A percentile compares a stretch with the other conserved stretches of the same genome.
Conservation (phyloP, 116 monocot species). For the Posidonia oceanica region DNA sequence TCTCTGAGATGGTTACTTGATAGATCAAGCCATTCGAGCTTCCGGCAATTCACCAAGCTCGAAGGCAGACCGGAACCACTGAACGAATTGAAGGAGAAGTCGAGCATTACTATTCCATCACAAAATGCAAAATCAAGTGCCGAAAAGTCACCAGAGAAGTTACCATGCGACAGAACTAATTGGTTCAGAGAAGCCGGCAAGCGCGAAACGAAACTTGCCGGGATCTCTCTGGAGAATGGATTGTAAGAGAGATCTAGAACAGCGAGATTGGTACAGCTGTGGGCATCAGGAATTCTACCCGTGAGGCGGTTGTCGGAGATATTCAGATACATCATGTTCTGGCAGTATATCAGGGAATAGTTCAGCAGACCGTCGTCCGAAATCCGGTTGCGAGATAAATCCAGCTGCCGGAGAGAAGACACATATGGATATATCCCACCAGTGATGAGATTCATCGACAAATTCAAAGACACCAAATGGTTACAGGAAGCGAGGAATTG, state of each 20-base stretch:
- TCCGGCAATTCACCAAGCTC: conserved; percentile 41
- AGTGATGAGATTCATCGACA: conserved; percentile 50
- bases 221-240: conserved; percentile 43
- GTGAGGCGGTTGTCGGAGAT: conserved; percentile 44
- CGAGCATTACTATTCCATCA: conserved; percentile 23
- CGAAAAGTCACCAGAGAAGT: conserved; percentile 61
- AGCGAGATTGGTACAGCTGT: conserved; percentile 28
- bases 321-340: conserved; percentile 38
- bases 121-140: conserved; percentile 40
- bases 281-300: conserved; percentile 18
- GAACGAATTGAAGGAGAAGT: conserved; percentile 53
- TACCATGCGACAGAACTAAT: conserved; percentile 52
- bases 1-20: conserved; percentile 34
- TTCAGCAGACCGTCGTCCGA: conserved; percentile 39
- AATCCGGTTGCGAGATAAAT: conserved; percentile 54
- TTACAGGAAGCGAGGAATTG: conserved; percentile 36
- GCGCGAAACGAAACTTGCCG: conserved; percentile 19
- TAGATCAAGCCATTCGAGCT: conserved; percentile 39
- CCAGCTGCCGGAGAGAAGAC: conserved; percentile 36
- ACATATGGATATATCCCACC: conserved; percentile 36
- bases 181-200: conserved; percentile 25
- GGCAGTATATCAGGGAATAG: conserved; percentile 41
- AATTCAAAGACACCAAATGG: conserved; percentile 32
- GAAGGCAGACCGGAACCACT: conserved; percentile 28
- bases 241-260: conserved; percentile 59